A percentile compares a stretch with the other conserved stretches of the same genome.
Conservation (phyloP, 2,329 filamentous ascomycete genomes). For the Myrmaecium sp. region DNA sequence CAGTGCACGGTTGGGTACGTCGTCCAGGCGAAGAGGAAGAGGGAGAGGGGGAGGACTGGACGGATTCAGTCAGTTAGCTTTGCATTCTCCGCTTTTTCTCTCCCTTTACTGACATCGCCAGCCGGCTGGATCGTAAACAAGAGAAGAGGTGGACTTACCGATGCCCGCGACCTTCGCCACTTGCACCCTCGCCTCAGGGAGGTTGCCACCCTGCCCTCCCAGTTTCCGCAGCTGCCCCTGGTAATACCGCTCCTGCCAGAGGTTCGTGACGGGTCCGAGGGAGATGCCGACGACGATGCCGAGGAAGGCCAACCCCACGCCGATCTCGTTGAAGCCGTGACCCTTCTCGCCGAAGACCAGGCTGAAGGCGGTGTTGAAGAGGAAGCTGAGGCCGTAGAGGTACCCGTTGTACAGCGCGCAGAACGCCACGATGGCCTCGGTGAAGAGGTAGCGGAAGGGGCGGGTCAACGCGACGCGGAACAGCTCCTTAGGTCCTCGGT, state of each 20-base stretch:
- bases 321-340: conserved; percentile 23
- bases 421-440: conserved; percentile 31
- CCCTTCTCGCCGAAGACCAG: conserved; percentile 30
- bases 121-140: too few species aligned
- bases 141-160: conserved; percentile 16
- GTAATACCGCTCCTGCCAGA: conserved; percentile 28
- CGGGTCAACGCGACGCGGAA: conserved; percentile 26
- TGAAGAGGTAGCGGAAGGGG: conserved; percentile 30
- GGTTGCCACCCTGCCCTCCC: conserved; percentile 13
- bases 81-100: too few species aligned
- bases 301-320: conserved; percentile 24
- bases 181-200: conserved; percentile 27
- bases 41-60: conserved; percentile 14
- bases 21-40: conserved; percentile 10
- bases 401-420: conserved; percentile 33
- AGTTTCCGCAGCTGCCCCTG: conserved; percentile 19
- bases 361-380: conserved; percentile 33
- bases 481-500: conserved; percentile 20
- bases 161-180: conserved; percentile 24
- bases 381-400: conserved; percentile 31
- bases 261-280: conserved; percentile 26
- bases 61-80: conserved; percentile 7
- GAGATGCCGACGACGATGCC: conserved; percentile 25
- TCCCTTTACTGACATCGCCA: too few species aligned
- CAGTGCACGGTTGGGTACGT: conserved; percentile 60